These are phyloP conservation scores for Globomyces pollinis-pini DNA, from an alignment of 192 early-diverging fungal genomes.

Conservation along the genomic window DNA sequence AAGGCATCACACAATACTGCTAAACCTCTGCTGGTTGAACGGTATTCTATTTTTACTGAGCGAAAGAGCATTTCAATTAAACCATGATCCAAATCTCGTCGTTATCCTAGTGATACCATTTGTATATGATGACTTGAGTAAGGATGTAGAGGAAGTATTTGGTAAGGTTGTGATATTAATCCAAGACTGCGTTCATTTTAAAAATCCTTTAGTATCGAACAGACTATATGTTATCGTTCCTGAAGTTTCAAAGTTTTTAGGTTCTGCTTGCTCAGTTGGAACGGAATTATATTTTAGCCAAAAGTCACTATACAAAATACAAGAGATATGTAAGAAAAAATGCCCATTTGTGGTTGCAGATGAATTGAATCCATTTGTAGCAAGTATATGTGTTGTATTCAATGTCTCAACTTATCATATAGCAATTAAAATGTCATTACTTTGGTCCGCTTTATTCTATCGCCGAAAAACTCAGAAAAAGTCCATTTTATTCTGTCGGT, in stretches of 20 bases:
- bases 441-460: background rate
- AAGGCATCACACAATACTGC: background rate
- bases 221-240: background rate
- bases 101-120: conserved; percentile 1
- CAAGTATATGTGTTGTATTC: background rate
- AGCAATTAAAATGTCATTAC: conserved; percentile 5
- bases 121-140: background rate
- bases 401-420: background rate
- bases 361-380: background rate
- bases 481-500: too few species aligned
- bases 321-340: background rate
- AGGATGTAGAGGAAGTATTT: background rate
- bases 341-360: conserved; percentile 1
- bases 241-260: background rate
- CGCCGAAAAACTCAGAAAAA: background rate
- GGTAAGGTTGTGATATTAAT: background rate
- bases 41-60: background rate
- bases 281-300: background rate
- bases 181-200: background rate
- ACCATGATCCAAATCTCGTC: background rate
- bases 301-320: background rate
- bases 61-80: background rate
- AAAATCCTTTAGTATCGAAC: background rate
- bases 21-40: background rate
- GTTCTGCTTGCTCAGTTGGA: background rate